Base-by-base conservation (phyloP, 192 early-diverging fungal species). In the Diversispora eburnea region DNA sequence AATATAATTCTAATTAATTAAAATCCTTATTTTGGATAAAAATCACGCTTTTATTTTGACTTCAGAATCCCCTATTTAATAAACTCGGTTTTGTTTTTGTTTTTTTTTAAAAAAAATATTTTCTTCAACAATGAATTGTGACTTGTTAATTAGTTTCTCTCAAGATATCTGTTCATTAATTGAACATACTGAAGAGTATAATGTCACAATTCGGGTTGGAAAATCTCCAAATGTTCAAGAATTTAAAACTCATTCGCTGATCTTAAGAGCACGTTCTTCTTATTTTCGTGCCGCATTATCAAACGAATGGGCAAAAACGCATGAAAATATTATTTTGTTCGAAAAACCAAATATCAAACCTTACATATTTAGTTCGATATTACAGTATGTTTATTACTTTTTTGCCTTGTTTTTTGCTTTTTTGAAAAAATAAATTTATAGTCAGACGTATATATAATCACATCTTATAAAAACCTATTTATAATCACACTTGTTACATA, bases 241-340 rank as follows among this genome's bases (percentile, higher is more conserved):
- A 52, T 67, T 67, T 67, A 67, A 52, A 51, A 47, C 66, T 48
- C 66, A 67, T 67, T 67, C 66, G 0, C 22, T 67, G 33, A 67
- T 67, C 22, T 52, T 67, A 17, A 67, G 66, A 67, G 66, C 47
- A 1, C 47, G 66, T 12, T 67, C 66, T 8, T 20, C 19, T 22
- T 67, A 67, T 52, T 67, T 67, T 48, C 4, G 49, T 12, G 6
- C 22, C 4, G 66, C 66, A 25, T 47, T 67, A 48, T 67, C 66
- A 51, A 20, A 2, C 22, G 33, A 48, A 17, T 67, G 66, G 66
- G 46, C 49, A 67, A 67, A 47, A 17, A 67, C 4, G 19, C 49
- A 39, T 33, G 66, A 19, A 10, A 25, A 67, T 25, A 9, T 51
- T 22, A 67, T 67, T 6, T 22, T 17, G 39, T 67, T 67, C 25